phyloP scores from a whole-genome alignment of 352 stramenopile genomes.

The Detonula confervacea region DNA sequence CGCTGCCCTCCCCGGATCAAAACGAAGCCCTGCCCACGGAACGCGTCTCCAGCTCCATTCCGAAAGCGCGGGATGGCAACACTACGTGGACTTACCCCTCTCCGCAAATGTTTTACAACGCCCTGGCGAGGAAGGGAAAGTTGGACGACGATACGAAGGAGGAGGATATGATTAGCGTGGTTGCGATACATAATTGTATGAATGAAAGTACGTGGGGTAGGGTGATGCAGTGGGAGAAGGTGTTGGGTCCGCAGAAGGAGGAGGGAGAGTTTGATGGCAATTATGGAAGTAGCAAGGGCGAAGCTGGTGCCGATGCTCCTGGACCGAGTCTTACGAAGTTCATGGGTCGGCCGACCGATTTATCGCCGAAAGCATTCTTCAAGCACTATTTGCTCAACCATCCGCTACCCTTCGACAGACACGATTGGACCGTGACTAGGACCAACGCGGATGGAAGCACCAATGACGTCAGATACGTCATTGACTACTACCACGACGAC shows the following conservation, averaged over 20 bases:
- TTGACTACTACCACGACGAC: constrained; percentile 99
- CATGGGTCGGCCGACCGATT: constrained; percentile 93
- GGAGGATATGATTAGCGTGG: constrained; percentile 93
- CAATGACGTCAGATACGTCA: constrained; percentile 93
- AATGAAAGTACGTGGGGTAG: constrained; percentile 98
- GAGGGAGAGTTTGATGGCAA: no score
- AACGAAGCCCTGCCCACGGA: constrained; percentile 90
- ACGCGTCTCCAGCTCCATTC: constrained; percentile 95
- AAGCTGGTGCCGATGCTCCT: no score
- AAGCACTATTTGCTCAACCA: constrained; percentile 89
- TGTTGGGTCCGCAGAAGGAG: constrained; percentile 56
- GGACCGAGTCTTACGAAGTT: constrained; percentile 96
- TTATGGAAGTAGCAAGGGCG: no score
- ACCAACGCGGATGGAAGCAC: constrained; percentile 60
- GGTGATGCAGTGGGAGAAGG: constrained; percentile 96
- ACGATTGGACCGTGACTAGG: constrained; percentile 97
- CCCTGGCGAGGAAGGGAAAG: constrained; percentile 96
- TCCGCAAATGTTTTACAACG: constrained; percentile 99
- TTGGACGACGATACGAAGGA: constrained; percentile 91
- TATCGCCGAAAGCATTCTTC: constrained; percentile 93
- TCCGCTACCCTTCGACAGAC: constrained; percentile 95
- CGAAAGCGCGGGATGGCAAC: constrained; percentile 89
- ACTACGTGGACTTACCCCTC: constrained; percentile 97
- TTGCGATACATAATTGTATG: constrained; percentile 99
- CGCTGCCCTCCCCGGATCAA: constrained; percentile 92